A percentile compares a stretch with the other conserved stretches of the same genome.
Evolutionary conservation across 108 stramenopile species (phyloP).

Genomic region (Nitzschia inconspicua): DNA sequence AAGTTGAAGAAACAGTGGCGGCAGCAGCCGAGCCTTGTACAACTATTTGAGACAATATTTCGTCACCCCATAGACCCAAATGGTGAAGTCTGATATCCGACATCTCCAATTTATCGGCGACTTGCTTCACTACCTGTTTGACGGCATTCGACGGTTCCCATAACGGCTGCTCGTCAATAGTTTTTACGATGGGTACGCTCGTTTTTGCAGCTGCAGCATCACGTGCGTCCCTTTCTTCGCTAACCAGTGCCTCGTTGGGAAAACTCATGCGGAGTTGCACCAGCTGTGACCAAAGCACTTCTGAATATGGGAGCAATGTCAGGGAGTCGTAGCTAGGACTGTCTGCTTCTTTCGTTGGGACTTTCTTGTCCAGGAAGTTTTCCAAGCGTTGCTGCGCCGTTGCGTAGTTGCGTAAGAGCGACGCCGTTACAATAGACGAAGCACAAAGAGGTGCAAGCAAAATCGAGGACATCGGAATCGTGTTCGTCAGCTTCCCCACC

Average conservation of each 20-base stretch:
- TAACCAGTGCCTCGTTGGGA: not conserved
- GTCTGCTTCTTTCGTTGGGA: no score
- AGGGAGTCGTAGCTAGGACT: no score
- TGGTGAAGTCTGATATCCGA: constrained; percentile 16
- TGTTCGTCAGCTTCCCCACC: constrained; percentile 1
- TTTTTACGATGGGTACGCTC: not conserved
- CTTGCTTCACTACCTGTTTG: not conserved
- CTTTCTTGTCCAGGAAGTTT: not conserved
- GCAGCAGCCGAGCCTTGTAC: not conserved
- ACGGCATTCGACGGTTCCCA: constrained; percentile 13
- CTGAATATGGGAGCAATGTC: constrained; percentile 15
- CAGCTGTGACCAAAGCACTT: constrained; percentile 32
- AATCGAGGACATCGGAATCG: constrained; percentile 2
- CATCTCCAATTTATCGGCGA: constrained; percentile 5
- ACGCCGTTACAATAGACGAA: constrained; percentile 2
- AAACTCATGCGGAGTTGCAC: constrained; percentile 27
- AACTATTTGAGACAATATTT: not conserved
- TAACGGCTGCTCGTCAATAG: not conserved
- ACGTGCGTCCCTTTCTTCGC: not conserved
- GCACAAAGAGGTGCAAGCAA: constrained; percentile 12
- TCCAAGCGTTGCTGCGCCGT: constrained; percentile 10
- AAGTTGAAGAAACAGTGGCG: not conserved
- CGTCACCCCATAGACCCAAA: constrained; percentile 14
- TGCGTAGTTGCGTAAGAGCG: constrained; percentile 19
- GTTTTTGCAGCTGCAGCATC: not conserved